A percentile compares a stretch with the other conserved stretches of the same genome.
phyloP scores from a whole-genome alignment of 139 green algal genomes.

The Eudorina sp. region DNA sequence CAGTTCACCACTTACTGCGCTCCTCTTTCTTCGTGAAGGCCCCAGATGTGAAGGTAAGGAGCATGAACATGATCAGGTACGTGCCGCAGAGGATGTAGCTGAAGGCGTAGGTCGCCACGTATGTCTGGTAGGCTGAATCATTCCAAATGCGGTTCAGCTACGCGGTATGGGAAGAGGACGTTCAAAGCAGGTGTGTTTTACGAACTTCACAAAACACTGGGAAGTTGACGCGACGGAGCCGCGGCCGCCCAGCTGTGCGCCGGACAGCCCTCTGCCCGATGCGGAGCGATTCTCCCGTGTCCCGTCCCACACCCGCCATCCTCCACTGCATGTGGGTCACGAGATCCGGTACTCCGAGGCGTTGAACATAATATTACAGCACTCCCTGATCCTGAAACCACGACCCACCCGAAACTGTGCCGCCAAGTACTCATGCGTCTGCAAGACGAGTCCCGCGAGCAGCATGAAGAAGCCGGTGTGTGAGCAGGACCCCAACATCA shows the following conservation, averaged over 20 bases:
- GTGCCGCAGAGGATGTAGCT: constrained; percentile 36
- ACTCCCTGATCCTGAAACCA: background rate
- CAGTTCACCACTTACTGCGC: constrained; percentile 3
- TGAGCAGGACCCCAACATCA: constrained; percentile 28
- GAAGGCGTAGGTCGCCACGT: constrained; percentile 32
- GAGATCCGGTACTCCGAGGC: too few relatives aligned
- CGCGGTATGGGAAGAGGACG: background rate
- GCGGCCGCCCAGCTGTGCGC: too few relatives aligned
- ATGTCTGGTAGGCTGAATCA: constrained; percentile 10
- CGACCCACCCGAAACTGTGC: background rate
- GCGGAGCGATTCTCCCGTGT: too few relatives aligned
- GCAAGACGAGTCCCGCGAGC: constrained; percentile 42
- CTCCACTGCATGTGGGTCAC: too few relatives aligned
- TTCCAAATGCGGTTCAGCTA: background rate
- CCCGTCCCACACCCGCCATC: too few relatives aligned
- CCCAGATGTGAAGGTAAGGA: constrained; percentile 6
- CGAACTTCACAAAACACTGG: background rate
- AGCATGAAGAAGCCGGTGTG: constrained; percentile 50
- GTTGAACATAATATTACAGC: too few relatives aligned
- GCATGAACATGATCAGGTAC: constrained; percentile 27
- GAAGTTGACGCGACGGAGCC: background rate
- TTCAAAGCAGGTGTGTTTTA: background rate
- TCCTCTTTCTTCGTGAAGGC: background rate
- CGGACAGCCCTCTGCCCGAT: too few relatives aligned
- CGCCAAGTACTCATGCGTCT: constrained; percentile 18